Base-by-base conservation (phyloP, 352 stramenopile species). In the Globisporangium parvum region DNA sequence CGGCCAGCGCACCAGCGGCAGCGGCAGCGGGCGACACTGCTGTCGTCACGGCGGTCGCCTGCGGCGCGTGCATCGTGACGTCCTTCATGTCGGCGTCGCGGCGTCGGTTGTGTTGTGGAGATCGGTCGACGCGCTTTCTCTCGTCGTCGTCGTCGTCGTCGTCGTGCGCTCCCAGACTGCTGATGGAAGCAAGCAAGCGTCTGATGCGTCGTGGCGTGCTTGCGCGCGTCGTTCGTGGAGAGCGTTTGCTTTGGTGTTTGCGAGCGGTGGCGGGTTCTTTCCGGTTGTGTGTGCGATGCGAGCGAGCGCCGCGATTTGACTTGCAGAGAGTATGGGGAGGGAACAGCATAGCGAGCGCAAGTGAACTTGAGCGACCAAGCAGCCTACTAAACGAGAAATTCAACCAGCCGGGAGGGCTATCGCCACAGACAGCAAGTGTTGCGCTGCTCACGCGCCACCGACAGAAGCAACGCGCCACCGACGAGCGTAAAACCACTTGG, bases 11-110 rank as follows among this genome's bases (percentile, higher is more conserved):
- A 39, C 33, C 40, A 52, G 45, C 42, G 6, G 54, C 18, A 17
- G 57, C 40, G 45, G 45, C 42, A 6, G 54, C 18, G 9, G 57
- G 37, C 21, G 57, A 55, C 35, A 41, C 51, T 12, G 44, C 45
- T 14, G 45, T 28, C 35, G 57, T 44, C 15, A 55, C 51, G 17
- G 18, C 49, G 9, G 53, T 40, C 24, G 45, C 35, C 50, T 23
- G 40, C 55, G 55, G 47, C 54, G 46, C 17, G 17, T 60, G 54
- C 55, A 61, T 61, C 33, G 15, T 47, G 47, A 61, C 39, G 47
- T 61, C 55, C 31, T 61, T 61, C 55, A 61, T 61, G 18, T 53
- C 41, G 52, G 21, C 20, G 42, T 45, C 39, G 44, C 51, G 17
- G 26, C 26, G 39, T 57, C 24, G 24, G 10, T 60, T 60, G 45